Conservation (phyloP, 495 filamentous ascomycete species). For the Penicillium waksmanii region DNA sequence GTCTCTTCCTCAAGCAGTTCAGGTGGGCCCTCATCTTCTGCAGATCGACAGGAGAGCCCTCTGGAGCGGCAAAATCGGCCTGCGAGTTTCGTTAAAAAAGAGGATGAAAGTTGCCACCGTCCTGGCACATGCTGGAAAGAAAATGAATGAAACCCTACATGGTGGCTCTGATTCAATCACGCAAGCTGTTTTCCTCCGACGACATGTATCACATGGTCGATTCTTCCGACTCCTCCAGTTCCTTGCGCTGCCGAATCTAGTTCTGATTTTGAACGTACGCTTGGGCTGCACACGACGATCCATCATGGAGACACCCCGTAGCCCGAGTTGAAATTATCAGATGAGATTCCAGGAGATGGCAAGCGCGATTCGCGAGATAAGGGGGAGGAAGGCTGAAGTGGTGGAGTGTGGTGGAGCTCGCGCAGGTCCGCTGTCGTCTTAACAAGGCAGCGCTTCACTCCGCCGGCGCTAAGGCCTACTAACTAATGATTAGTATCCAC, state of each 20-base stretch:
- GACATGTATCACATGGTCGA: slow-evolving; percentile 28
- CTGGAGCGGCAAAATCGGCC: slow-evolving; percentile 22
- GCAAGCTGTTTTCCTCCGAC: slow-evolving; percentile 24
- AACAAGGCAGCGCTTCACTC: neutral
- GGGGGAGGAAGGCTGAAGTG: neutral
- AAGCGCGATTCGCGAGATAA: slow-evolving; percentile 8
- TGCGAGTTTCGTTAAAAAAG: neutral
- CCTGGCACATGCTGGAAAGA: neutral
- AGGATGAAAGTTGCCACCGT: neutral
- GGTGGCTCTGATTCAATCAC: slow-evolving; percentile 23
- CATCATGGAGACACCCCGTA: neutral
- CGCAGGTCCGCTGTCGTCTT: neutral
- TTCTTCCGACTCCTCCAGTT: slow-evolving; percentile 24
- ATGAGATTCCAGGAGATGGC: neutral
- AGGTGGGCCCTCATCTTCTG: slow-evolving; percentile 5
- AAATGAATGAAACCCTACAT: slow-evolving; percentile 10
- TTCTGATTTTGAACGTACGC: slow-evolving; percentile 16
- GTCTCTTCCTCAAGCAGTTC: slow-evolving; percentile 1
- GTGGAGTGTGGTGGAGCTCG: too few species aligned
- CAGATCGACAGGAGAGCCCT: slow-evolving; percentile 20
- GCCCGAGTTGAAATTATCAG: neutral
- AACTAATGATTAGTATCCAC: neutral
- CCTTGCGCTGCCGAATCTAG: slow-evolving; percentile 20
- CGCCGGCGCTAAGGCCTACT: neutral
- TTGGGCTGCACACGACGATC: slow-evolving; percentile 2